These are phyloP conservation scores for Sugiyamaella sp. DNA, from an alignment of 1,139 yeast genomes.

Conservation along the genomic window DNA sequence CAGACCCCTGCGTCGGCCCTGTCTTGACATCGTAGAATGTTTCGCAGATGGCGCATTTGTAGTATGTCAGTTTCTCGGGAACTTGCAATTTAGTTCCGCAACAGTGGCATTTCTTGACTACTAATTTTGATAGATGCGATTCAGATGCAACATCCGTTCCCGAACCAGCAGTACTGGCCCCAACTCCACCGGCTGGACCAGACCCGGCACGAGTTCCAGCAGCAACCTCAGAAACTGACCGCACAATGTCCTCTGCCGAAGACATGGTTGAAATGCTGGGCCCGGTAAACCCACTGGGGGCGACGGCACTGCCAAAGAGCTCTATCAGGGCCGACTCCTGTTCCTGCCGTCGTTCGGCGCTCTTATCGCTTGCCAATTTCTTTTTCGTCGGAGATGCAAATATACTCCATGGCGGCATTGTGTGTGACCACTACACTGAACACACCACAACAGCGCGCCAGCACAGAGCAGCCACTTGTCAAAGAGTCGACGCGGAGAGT, in stretches of 20 bases:
- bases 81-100: slow-evolving; percentile 63
- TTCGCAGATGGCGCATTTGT: slow-evolving; percentile 50
- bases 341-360: background rate
- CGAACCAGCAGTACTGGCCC: background rate
- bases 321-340: background rate
- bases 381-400: slow-evolving; percentile 18
- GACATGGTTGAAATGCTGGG: slow-evolving; percentile 33
- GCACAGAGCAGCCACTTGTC: background rate
- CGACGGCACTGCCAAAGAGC: background rate
- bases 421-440: background rate
- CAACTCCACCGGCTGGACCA: background rate
- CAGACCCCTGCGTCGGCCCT: slow-evolving; percentile 2
- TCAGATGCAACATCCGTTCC: background rate
- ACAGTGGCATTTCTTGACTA: slow-evolving; percentile 49
- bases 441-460: background rate
- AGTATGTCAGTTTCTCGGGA: slow-evolving; percentile 51
- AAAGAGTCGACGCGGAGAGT: too few species aligned
- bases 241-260: slow-evolving; percentile 33
- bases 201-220: slow-evolving; percentile 20
- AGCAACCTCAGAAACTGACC: slow-evolving; percentile 33
- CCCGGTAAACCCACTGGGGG: slow-evolving; percentile 10
- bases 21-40: slow-evolving; percentile 37
- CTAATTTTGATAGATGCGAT: slow-evolving; percentile 13
- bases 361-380: slow-evolving; percentile 12
- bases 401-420: slow-evolving; percentile 20